phyloP scores from a whole-genome alignment of 2,329 filamentous ascomycete genomes.

The Thelonectria discophora region DNA sequence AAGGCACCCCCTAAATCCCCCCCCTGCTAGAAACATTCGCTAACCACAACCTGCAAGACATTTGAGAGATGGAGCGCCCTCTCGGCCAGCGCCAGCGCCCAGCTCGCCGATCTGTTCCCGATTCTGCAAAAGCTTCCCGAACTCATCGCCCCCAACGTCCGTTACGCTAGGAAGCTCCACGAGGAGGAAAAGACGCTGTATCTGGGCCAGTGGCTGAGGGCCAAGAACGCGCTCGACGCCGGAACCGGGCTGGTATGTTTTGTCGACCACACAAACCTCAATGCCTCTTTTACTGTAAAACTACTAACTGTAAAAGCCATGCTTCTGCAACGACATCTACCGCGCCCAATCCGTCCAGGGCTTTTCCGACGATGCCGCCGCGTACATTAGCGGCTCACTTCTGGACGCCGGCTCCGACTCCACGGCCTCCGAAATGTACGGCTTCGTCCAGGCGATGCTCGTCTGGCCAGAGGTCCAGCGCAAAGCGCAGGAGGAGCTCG shows the following conservation, averaged over 20 bases:
- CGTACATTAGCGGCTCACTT: constrained; percentile 34
- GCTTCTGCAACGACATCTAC: constrained; percentile 34
- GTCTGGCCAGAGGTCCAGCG: constrained; percentile 54
- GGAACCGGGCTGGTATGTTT: constrained; percentile 19
- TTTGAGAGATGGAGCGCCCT: constrained; percentile 21
- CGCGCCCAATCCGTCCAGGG: constrained; percentile 20
- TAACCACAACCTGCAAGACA: not conserved
- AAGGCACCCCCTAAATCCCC: too few relatives aligned
- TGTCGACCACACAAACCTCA: too few relatives aligned
- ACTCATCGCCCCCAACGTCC: constrained; percentile 14
- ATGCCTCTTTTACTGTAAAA: too few relatives aligned
- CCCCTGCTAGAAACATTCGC: too few relatives aligned
- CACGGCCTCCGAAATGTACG: constrained; percentile 42
- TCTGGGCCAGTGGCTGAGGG: constrained; percentile 13
- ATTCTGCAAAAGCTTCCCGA: constrained; percentile 16
- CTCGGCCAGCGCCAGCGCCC: constrained; percentile 15
- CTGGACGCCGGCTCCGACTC: constrained; percentile 47
- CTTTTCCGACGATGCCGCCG: constrained; percentile 34
- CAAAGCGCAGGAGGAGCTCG: constrained; percentile 53
- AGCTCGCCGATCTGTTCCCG: constrained; percentile 17
- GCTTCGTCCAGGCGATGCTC: constrained; percentile 49
- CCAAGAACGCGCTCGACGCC: constrained; percentile 2
- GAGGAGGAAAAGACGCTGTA: constrained; percentile 13
- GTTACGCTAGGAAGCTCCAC: constrained; percentile 6
- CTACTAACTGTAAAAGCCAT: constrained; percentile 25